Evolutionary conservation across 2,329 filamentous ascomycete genomes (phyloP).

Genomic region (Sphaceloma murrayae): DNA sequence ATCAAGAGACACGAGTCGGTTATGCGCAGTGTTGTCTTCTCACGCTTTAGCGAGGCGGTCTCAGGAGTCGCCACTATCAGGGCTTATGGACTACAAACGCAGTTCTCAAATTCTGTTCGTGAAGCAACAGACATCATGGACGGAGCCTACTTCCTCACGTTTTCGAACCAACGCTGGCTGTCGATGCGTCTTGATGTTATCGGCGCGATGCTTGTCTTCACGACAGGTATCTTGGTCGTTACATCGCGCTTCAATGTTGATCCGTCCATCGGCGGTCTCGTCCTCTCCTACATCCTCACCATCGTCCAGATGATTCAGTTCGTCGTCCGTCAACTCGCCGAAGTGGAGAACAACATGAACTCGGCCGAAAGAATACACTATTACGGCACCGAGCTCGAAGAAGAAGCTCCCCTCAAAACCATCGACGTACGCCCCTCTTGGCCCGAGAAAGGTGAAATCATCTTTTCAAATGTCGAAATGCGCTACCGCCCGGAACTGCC

Average conservation of each 20-base stretch:
- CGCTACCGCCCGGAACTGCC: constrained; percentile 43
- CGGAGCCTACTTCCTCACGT: constrained; percentile 86
- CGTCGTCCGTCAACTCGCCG: constrained; percentile 82
- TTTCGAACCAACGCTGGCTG: constrained; percentile 91
- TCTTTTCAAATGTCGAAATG: constrained; percentile 43
- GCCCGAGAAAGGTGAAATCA: constrained; percentile 71
- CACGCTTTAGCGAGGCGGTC: constrained; percentile 83
- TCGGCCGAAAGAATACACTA: constrained; percentile 84
- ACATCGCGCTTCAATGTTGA: constrained; percentile 79
- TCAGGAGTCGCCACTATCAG: constrained; percentile 76
- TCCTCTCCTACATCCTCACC: constrained; percentile 83
- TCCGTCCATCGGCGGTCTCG: constrained; percentile 76
- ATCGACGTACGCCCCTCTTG: constrained; percentile 60
- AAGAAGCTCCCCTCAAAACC: constrained; percentile 77
- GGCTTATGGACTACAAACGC: constrained; percentile 72
- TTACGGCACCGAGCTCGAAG: constrained; percentile 77
- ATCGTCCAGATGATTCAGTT: constrained; percentile 97
- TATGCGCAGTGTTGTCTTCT: constrained; percentile 77
- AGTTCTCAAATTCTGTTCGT: constrained; percentile 62
- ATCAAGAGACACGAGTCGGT: constrained; percentile 91
- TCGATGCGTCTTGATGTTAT: constrained; percentile 76
- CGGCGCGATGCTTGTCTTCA: constrained; percentile 75
- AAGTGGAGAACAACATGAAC: constrained; percentile 98
- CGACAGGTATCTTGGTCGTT: constrained; percentile 79
- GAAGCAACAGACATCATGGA: constrained; percentile 83